A percentile compares a stretch with the other conserved stretches of the same genome.
These are phyloP conservation scores for Kokia cookei DNA, from an alignment of 441 rosid genomes.

Conservation along the genomic window DNA sequence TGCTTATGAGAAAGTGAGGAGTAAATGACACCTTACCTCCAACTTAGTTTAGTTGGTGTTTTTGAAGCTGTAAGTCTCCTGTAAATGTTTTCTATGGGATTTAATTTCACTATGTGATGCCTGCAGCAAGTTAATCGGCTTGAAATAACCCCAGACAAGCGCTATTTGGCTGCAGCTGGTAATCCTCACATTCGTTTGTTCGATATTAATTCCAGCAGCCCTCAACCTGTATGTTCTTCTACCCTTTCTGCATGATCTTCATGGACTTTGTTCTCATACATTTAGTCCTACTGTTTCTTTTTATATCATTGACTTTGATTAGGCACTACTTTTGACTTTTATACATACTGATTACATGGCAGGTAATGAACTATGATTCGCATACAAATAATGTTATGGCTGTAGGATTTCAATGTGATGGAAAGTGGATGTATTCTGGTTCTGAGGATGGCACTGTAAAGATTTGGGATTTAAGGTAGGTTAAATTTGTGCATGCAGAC, in stretches of 20 bases:
- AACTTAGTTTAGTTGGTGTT: neutral
- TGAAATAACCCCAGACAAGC: slow-evolving; percentile 92
- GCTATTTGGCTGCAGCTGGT: slow-evolving; percentile 80
- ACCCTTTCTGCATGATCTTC: neutral
- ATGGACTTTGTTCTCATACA: slow-evolving; percentile 1
- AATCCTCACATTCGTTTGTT: slow-evolving; percentile 90
- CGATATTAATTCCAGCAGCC: slow-evolving; percentile 72
- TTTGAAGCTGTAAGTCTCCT: neutral
- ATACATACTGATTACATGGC: neutral
- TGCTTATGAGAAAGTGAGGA: neutral
- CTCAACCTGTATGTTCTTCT: slow-evolving; percentile 61
- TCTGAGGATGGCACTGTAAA: slow-evolving; percentile 97
- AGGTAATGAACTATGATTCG: slow-evolving; percentile 92
- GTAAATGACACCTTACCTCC: neutral
- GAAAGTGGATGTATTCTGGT: slow-evolving; percentile 98
- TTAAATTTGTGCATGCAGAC: neutral
- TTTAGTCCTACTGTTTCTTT: neutral
- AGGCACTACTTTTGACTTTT: neutral
- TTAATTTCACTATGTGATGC: neutral
- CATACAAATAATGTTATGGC: slow-evolving; percentile 97
- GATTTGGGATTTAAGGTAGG: slow-evolving; percentile 91
- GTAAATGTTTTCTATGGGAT: neutral
- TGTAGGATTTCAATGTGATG: slow-evolving; percentile 95
- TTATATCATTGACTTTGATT: slow-evolving; percentile 1
- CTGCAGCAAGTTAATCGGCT: slow-evolving; percentile 86